phyloP scores from a whole-genome alignment of 768 basidiomycete genomes.

The Pleurotus sapidus region DNA sequence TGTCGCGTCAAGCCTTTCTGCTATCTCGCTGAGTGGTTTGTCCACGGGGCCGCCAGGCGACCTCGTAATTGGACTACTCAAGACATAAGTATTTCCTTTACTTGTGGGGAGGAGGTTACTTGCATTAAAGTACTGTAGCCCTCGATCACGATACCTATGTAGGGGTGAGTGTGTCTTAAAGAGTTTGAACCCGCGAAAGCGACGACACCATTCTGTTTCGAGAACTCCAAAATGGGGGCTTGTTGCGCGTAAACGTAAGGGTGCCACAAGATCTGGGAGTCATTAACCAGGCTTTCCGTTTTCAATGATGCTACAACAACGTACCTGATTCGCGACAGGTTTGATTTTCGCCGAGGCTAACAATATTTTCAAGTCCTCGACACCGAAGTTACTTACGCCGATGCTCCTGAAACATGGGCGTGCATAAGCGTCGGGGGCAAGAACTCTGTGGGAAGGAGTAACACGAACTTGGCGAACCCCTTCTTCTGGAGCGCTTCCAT shows the following conservation, averaged over 20 bases:
- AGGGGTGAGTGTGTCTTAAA: not conserved
- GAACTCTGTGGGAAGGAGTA: not conserved
- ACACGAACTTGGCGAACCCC: constrained; percentile 54
- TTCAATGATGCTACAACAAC: not conserved
- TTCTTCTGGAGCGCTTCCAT: constrained; percentile 56
- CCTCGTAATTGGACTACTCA: constrained; percentile 53
- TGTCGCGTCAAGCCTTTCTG: constrained; percentile 44
- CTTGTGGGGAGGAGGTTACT: constrained; percentile 13
- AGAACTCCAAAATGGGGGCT: constrained; percentile 54
- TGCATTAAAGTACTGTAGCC: constrained; percentile 70
- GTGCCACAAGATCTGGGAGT: constrained; percentile 57
- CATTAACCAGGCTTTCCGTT: not conserved
- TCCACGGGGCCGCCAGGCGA: constrained; percentile 65
- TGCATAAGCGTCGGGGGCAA: too few relatives aligned
- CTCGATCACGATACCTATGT: constrained; percentile 53
- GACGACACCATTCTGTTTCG: constrained; percentile 38
- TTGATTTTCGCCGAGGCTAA: constrained; percentile 58
- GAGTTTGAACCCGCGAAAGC: too few relatives aligned
- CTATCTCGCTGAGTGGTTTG: constrained; percentile 51
- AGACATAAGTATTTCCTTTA: not conserved
- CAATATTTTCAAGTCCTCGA: constrained; percentile 50
- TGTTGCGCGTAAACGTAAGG: constrained; percentile 64
- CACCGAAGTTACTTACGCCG: constrained; percentile 68
- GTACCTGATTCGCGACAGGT: constrained; percentile 70
- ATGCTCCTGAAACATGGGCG: constrained; percentile 47